A percentile compares a stretch with the other conserved stretches of the same genome.
phyloP scores from a whole-genome alignment of 768 basidiomycete genomes.

The Russula sp. region DNA sequence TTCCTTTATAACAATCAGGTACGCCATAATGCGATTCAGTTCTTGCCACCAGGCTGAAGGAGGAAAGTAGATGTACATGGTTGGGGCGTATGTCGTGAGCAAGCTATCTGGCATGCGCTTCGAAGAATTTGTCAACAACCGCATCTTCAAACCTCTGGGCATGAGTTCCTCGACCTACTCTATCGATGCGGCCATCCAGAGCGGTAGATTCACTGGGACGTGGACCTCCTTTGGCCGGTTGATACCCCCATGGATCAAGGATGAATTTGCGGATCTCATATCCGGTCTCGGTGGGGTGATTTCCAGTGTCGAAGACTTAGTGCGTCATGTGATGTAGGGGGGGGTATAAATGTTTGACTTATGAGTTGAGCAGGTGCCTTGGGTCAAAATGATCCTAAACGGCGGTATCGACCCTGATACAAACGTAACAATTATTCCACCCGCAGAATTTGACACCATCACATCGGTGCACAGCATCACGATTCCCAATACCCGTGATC shows the following conservation, averaged over 20 bases:
- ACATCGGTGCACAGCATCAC: slow-evolving; percentile 32
- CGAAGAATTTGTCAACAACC: slow-evolving; percentile 35
- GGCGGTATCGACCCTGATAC: slow-evolving; percentile 30
- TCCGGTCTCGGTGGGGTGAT: too few relatives aligned
- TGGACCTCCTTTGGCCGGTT: slow-evolving; percentile 33
- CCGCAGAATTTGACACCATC: slow-evolving; percentile 27
- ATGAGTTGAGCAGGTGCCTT: slow-evolving; percentile 32
- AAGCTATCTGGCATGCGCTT: slow-evolving; percentile 32
- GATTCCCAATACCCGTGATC: slow-evolving; percentile 4
- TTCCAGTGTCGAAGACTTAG: too few relatives aligned
- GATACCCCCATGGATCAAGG: slow-evolving; percentile 27
- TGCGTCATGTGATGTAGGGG: too few relatives aligned
- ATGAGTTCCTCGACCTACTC: slow-evolving; percentile 40
- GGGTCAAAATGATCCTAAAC: slow-evolving; percentile 34
- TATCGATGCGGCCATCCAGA: slow-evolving; percentile 1
- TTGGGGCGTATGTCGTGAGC: slow-evolving; percentile 32
- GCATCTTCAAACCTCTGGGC: slow-evolving; percentile 22
- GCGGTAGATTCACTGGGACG: neutral
- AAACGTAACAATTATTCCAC: slow-evolving; percentile 33
- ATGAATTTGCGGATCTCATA: too few relatives aligned
- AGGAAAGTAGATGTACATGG: slow-evolving; percentile 35
- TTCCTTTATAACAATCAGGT: slow-evolving; percentile 39
- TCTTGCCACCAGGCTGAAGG: neutral
- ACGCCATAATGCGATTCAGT: neutral
- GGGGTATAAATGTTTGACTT: slow-evolving; percentile 17